These are phyloP conservation scores for Ceratocystis lukuohia DNA, from an alignment of 2,329 filamentous ascomycete genomes.

Conservation along the genomic window DNA sequence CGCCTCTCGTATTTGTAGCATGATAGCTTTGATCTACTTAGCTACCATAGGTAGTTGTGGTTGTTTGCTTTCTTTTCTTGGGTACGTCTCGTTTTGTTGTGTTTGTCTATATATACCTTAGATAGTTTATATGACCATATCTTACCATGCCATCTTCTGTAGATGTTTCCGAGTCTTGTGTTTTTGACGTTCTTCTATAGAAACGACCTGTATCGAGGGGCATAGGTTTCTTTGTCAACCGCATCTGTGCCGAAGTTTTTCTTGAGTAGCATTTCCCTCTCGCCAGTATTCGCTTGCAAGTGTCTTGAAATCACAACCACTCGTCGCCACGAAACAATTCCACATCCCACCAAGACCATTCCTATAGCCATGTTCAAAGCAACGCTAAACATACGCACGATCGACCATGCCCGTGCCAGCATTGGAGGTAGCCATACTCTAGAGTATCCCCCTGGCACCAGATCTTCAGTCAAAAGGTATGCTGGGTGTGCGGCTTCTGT, in stretches of 20 bases:
- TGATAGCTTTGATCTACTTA: not conserved
- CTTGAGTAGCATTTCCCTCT: constrained; percentile 7
- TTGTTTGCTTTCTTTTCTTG: not conserved
- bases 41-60: not conserved
- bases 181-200: not conserved
- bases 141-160: not conserved
- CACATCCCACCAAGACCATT: not conserved
- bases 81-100: not conserved
- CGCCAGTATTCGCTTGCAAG: not conserved
- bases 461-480: not conserved
- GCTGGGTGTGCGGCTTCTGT: constrained; percentile 7
- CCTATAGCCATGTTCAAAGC: not conserved
- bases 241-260: not conserved
- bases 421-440: not conserved
- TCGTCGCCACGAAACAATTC: not conserved
- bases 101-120: not conserved
- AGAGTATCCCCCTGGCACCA: not conserved
- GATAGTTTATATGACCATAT: not conserved
- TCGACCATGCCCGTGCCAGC: not conserved
- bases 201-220: constrained; percentile 1
- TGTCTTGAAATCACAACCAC: not conserved
- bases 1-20: no score
- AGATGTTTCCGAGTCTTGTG: not conserved
- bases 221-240: not conserved
- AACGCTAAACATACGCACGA: not conserved